phyloP scores from a whole-genome alignment of 1,139 yeast genomes.

The Debaryomyces fabryi region DNA sequence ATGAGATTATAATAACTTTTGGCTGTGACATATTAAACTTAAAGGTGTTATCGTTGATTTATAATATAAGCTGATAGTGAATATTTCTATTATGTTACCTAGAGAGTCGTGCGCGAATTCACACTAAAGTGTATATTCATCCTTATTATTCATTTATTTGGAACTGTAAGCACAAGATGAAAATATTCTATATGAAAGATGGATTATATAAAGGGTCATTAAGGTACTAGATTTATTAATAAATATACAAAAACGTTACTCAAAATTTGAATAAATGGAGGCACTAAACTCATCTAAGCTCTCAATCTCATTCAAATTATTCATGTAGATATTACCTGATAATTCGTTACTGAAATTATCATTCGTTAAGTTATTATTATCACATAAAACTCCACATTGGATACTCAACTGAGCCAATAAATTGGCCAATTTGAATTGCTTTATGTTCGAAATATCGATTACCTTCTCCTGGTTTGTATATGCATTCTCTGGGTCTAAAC shows the following conservation, averaged over 20 bases:
- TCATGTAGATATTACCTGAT: conserved; percentile 45
- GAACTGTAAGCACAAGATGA: neutral
- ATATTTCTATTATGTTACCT: neutral
- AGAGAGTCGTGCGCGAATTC: conserved; percentile 1
- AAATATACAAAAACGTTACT: conserved; percentile 24
- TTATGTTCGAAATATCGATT: conserved; percentile 21
- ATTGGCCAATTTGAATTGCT: conserved; percentile 62
- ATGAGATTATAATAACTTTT: conserved; percentile 64
- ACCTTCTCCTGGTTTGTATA: conserved; percentile 17
- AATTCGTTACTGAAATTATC: conserved; percentile 45
- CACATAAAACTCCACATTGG: conserved; percentile 61
- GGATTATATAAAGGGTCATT: neutral
- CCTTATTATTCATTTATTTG: neutral
- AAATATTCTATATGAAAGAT: neutral
- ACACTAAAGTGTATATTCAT: neutral
- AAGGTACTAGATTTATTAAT: neutral
- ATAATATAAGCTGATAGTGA: neutral
- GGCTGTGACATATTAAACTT: conserved; percentile 28
- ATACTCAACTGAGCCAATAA: conserved; percentile 68
- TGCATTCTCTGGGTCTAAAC: conserved; percentile 22
- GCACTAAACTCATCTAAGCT: conserved; percentile 89
- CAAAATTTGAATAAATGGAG: conserved; percentile 84
- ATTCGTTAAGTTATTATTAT: conserved; percentile 44
- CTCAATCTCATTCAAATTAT: conserved; percentile 54
- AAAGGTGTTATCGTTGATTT: neutral